These are phyloP conservation scores for Haplosporangium sp. DNA, from an alignment of 371 early-diverging fungal species.

Conservation along the genomic window DNA sequence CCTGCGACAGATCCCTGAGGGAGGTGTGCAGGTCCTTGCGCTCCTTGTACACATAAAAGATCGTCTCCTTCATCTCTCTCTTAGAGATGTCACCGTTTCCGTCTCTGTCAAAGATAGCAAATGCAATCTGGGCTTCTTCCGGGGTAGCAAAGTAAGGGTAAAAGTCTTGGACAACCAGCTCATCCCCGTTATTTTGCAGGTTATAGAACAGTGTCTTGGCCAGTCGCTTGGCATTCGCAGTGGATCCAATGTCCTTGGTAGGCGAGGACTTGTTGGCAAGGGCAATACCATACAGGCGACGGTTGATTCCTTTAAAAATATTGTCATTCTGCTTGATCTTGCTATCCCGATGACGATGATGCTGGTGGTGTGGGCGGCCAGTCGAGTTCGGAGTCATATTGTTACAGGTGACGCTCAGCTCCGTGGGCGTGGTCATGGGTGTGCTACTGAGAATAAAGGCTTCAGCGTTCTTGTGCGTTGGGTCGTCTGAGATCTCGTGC, in stretches of 20 bases:
- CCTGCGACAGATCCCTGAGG: slow-evolving; percentile 70
- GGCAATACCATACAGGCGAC: slow-evolving; percentile 26
- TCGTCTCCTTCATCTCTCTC: slow-evolving; percentile 71
- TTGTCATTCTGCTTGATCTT: slow-evolving; percentile 11
- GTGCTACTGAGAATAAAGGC: slow-evolving; percentile 28
- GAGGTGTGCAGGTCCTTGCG: slow-evolving; percentile 68
- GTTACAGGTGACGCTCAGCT: slow-evolving; percentile 4
- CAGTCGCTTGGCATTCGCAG: slow-evolving; percentile 56
- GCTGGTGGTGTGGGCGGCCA: slow-evolving; percentile 8
- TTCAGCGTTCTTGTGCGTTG: slow-evolving; percentile 15
- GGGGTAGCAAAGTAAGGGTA: slow-evolving; percentile 60
- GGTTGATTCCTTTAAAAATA: slow-evolving; percentile 27
- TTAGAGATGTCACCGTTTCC: slow-evolving; percentile 72
- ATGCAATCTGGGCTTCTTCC: slow-evolving; percentile 68
- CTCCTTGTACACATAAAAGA: slow-evolving; percentile 70
- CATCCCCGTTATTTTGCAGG: slow-evolving; percentile 31
- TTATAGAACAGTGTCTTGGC: slow-evolving; percentile 62
- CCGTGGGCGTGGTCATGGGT: slow-evolving; percentile 38
- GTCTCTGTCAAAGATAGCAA: slow-evolving; percentile 74
- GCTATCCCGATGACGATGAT: slow-evolving; percentile 14
- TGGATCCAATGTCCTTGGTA: slow-evolving; percentile 59
- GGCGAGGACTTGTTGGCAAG: slow-evolving; percentile 28
- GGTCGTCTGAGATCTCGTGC: slow-evolving; percentile 8
- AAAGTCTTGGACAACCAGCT: slow-evolving; percentile 56
- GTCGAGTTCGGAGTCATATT: slow-evolving; percentile 26